phyloP scores from a whole-genome alignment of 768 basidiomycete species.

The Bullera alba region DNA sequence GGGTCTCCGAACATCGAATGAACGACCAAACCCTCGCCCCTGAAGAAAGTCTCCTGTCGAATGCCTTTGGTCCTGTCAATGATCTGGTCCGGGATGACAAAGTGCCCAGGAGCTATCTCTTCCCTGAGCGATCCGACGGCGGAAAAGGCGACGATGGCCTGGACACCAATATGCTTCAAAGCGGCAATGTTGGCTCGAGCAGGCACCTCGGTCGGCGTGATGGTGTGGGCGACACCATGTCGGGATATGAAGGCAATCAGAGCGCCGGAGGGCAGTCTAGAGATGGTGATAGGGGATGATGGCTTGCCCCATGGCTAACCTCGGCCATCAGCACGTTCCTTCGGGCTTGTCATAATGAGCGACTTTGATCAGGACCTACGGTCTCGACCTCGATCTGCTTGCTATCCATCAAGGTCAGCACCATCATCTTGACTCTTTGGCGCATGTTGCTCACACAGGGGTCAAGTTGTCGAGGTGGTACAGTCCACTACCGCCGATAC shows the following conservation, averaged over 20 bases:
- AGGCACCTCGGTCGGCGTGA: conserved; percentile 74
- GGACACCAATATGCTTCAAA: conserved; percentile 82
- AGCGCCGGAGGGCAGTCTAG: conserved; percentile 67
- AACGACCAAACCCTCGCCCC: conserved; percentile 71
- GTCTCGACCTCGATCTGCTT: conserved; percentile 73
- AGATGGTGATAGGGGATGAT: conserved; percentile 86
- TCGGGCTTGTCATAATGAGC: not conserved
- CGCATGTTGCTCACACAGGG: conserved; percentile 60
- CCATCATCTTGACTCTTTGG: not conserved
- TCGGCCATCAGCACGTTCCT: not conserved
- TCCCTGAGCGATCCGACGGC: conserved; percentile 93
- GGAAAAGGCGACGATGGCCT: conserved; percentile 84
- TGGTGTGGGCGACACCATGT: conserved; percentile 73
- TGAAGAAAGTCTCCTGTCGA: conserved; percentile 81
- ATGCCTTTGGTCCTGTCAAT: conserved; percentile 95
- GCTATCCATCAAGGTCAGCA: conserved; percentile 47
- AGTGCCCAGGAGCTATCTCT: conserved; percentile 83
- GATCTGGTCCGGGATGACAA: conserved; percentile 80
- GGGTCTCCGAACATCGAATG: conserved; percentile 94
- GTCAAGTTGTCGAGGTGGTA: conserved; percentile 90
- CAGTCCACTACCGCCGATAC: conserved; percentile 85
- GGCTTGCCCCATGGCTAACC: conserved; percentile 85
- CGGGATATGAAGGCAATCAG: conserved; percentile 84
- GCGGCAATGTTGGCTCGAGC: conserved; percentile 90
- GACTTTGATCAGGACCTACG: conserved; percentile 49